Conservation (phyloP, 2,329 filamentous ascomycete genomes). For the Plectosphaerella cucumerina region DNA sequence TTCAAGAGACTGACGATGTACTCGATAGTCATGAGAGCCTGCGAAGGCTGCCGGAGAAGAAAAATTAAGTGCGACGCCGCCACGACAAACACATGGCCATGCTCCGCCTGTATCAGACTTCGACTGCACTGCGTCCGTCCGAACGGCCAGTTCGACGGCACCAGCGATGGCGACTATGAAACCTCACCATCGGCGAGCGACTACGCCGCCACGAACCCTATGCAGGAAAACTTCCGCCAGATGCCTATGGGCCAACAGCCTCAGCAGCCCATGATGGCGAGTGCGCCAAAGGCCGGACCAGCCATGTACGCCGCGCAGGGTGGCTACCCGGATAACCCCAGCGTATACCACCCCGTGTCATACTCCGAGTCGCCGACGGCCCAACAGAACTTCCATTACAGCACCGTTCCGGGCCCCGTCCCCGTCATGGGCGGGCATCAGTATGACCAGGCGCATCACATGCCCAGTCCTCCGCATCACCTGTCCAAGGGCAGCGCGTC, state of each 20-base stretch:
- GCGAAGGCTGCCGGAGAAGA: constrained; percentile 87
- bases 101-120: constrained; percentile 84
- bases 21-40: constrained; percentile 83
- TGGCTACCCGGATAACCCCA: constrained; percentile 41
- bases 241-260: constrained; percentile 43
- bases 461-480: constrained; percentile 49
- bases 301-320: constrained; percentile 45
- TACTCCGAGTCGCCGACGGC: constrained; percentile 41
- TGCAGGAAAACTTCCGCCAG: constrained; percentile 43
- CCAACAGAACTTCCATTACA: constrained; percentile 49
- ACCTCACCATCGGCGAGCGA: constrained; percentile 32
- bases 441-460: constrained; percentile 45
- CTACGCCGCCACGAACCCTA: constrained; percentile 34
- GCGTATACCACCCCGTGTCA: constrained; percentile 41
- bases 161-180: constrained; percentile 38
- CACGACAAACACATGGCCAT: constrained; percentile 96
- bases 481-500: constrained; percentile 33
- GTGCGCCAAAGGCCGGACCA: constrained; percentile 32
- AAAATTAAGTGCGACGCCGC: constrained; percentile 99
- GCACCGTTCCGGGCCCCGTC: constrained; percentile 43
- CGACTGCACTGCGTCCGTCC: constrained; percentile 93
- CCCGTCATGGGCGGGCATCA: constrained; percentile 37
- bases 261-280: constrained; percentile 36
- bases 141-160: constrained; percentile 71
- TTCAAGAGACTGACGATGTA: constrained; percentile 1